Base-by-base conservation (phyloP, 768 basidiomycete species). In the Auriscalpium vulgare region DNA sequence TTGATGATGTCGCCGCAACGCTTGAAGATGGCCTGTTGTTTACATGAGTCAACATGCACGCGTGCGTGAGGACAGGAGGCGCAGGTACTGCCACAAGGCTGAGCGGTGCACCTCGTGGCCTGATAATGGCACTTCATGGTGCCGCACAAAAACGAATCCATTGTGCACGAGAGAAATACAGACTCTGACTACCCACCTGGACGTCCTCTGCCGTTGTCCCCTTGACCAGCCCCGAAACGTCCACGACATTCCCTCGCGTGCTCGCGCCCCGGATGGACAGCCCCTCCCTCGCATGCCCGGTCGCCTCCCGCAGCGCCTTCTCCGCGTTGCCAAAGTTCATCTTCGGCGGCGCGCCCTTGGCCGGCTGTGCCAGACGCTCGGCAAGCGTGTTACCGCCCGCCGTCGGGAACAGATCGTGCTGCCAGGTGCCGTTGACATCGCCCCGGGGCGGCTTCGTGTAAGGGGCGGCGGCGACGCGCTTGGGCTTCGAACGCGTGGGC, bases 201-300 rank as follows among this genome's bases (percentile, higher is more conserved):
- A 62, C 61, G 47, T 62, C 61, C 54, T 62, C 61, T 47, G 61
- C 56, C 4, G 61, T 61, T 11, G 61, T 62, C 51, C 61, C 61
- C 40, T 59, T 61, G 29, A 62, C 61, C 13, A 62, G 59, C 17
- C 61, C 61, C 17, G 56, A 51, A 34, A 62, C 61, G 21, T 62
- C 61, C 10, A 62, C 59, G 40, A 62, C 61, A 43, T 62, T 62
- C 45, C 61, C 59, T 34, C 56, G 49, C 40, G 59, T 55, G 47
- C 61, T 62, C 19, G 61, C 61, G 8, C 61, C 61, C 37, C 59
- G 61, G 37, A 62, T 62, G 8, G 61, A 62, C 46, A 62, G 23
- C 16, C 56, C 58, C 40, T 54, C 55, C 6, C 49, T 29, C 36
- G 47, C 43, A 4, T 36, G 23, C 43, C 59, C 59, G 8, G 61